phyloP scores from a whole-genome alignment of 805 yeast species.

The Ogataea dorogensis region DNA sequence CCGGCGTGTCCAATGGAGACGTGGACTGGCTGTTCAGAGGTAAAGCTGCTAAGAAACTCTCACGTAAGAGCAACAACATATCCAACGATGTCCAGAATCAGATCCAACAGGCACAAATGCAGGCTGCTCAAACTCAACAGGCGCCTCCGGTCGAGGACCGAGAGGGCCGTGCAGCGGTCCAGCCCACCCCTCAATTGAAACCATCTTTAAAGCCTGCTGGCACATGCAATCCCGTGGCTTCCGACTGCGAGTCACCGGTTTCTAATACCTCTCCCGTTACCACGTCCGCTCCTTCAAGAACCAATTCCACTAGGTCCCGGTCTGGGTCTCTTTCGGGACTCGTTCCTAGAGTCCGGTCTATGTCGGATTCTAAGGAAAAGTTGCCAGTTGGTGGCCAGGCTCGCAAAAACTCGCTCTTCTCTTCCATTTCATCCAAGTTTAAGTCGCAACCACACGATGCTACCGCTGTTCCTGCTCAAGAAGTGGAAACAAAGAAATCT shows the following conservation, averaged over 20 bases:
- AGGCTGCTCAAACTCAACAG: slow-evolving; percentile 19
- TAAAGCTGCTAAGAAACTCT: slow-evolving; percentile 55
- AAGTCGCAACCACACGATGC: slow-evolving; percentile 21
- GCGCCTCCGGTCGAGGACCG: slow-evolving; percentile 1
- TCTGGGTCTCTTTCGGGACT: slow-evolving; percentile 19
- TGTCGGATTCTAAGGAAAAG: slow-evolving; percentile 21
- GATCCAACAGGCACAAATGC: slow-evolving; percentile 29
- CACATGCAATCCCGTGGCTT: background rate
- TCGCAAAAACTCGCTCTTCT: slow-evolving; percentile 31
- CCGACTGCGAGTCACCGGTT: slow-evolving; percentile 1
- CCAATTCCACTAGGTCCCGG: slow-evolving; percentile 17
- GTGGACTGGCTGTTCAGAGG: slow-evolving; percentile 86
- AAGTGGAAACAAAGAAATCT: slow-evolving; percentile 1
- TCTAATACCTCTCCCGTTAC: background rate
- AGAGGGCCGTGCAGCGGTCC: slow-evolving; percentile 1
- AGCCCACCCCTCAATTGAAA: slow-evolving; percentile 5
- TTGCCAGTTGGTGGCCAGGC: slow-evolving; percentile 14
- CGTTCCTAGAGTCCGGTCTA: slow-evolving; percentile 14
- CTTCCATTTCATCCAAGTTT: slow-evolving; percentile 36
- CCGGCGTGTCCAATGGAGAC: slow-evolving; percentile 68
- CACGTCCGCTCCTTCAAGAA: slow-evolving; percentile 6
- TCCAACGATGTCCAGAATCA: slow-evolving; percentile 34
- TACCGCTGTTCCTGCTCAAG: slow-evolving; percentile 3
- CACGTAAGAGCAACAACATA: slow-evolving; percentile 38
- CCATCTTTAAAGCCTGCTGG: slow-evolving; percentile 9